Evolutionary conservation across 352 stramenopile species (phyloP).

Genomic region (Phytopythium sindhum): DNA sequence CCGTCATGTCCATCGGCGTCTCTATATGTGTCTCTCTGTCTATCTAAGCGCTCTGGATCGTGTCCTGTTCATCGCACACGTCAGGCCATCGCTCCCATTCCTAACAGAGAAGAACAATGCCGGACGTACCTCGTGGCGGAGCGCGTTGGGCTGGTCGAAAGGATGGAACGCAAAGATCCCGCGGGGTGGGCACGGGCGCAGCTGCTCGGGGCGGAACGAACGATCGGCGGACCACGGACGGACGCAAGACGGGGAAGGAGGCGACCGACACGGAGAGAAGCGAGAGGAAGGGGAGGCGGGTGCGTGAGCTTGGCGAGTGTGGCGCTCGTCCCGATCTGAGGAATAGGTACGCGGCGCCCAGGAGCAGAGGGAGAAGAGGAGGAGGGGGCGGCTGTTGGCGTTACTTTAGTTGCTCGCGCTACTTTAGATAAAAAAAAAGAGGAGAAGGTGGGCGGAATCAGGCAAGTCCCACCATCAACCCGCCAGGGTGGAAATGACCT

Average conservation of each 20-base stretch:
- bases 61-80: background rate
- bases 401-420: background rate
- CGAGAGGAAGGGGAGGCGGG: background rate
- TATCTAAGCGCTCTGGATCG: background rate
- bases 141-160: background rate
- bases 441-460: slow-evolving; percentile 3
- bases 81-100: background rate
- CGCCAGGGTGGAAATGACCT: no score
- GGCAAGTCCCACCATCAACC: background rate
- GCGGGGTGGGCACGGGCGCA: background rate
- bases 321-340: slow-evolving; percentile 10
- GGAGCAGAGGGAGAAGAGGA: background rate
- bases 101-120: background rate
- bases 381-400: background rate
- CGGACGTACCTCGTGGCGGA: background rate
- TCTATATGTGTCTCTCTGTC: background rate
- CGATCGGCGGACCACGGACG: background rate
- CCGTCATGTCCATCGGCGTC: slow-evolving; percentile 9
- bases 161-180: background rate
- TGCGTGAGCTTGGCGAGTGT: background rate
- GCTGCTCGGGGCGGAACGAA: slow-evolving; percentile 2
- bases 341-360: slow-evolving; percentile 5
- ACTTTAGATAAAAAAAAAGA: slow-evolving; percentile 1
- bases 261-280: background rate
- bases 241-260: background rate